Percentiles rank a stretch among this genome's conserved stretches.
These are phyloP conservation scores for Cutaneotrichosporon mucoides DNA, from an alignment of 1,284 basidiomycete genomes.

Conservation along the genomic window DNA sequence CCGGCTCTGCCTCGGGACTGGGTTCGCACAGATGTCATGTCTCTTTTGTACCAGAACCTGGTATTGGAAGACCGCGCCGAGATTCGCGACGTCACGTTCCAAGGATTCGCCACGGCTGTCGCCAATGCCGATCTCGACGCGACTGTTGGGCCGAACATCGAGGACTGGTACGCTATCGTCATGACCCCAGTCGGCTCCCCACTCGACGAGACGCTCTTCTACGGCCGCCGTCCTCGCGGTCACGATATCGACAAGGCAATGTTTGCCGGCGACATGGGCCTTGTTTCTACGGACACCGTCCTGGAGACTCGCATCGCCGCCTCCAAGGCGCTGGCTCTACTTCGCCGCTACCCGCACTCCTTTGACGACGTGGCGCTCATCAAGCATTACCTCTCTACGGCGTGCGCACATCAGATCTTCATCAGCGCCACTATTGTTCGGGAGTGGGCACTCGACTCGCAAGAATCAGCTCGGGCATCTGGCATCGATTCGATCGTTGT, in stretches of 20 bases:
- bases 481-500: conserved; percentile 62
- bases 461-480: conserved; percentile 57
- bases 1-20: conserved; percentile 71
- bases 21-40: conserved; percentile 73
- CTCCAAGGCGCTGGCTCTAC: conserved; percentile 68
- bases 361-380: conserved; percentile 58
- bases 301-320: conserved; percentile 77
- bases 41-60: conserved; percentile 90
- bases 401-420: conserved; percentile 87
- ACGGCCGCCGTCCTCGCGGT: conserved; percentile 50
- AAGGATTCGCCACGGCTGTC: conserved; percentile 72
- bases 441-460: conserved; percentile 70
- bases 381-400: conserved; percentile 72
- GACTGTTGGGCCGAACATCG: conserved; percentile 38
- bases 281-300: conserved; percentile 74
- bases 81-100: conserved; percentile 73
- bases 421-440: conserved; percentile 78
- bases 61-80: conserved; percentile 86
- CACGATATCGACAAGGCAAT: conserved; percentile 98
- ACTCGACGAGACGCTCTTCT: conserved; percentile 70
- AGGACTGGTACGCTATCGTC: conserved; percentile 73
- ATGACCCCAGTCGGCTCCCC: conserved; percentile 87
- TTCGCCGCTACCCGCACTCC: conserved; percentile 19
- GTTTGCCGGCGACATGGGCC: conserved; percentile 81
- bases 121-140: conserved; percentile 50